Evolutionary conservation across 2,329 filamentous ascomycete genomes (phyloP), one percentile per base, ranked within the genome.

Genomic region (Zarea fungicola): DNA sequence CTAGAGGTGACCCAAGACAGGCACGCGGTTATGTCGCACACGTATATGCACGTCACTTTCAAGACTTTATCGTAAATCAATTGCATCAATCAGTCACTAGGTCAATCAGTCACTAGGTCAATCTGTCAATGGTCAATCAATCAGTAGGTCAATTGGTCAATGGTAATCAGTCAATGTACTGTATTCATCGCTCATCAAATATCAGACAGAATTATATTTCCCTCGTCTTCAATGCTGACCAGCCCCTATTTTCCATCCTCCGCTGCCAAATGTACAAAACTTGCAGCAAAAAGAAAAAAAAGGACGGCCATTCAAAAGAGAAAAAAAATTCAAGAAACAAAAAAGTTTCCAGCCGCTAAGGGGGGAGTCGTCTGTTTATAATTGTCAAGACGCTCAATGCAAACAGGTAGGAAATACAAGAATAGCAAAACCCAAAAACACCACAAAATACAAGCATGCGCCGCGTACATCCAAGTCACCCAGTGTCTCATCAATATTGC

Each of bases 141-240:
- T 19, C 14, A 9, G 31, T 34, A 9, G 10, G 16, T 8, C 26
- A 29, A 29, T 7, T 13, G 31, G 7, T n/a, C 7, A 6, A n/a
- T n/a, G 7, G 8, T 6, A n/a, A 25, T 18, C 26, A 37, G 26
- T 21, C 26, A 48, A 48, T 48, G 45, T 48, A 42, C 45, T 48
- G 45, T 48, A 48, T 41, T 46, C n/a, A n/a, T 48, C 45, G 45
- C 45, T 48, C n/a, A 48, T 19, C 28, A 35, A 48, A 41, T 35
- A 41, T 29, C 21, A 48, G 19, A 41, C 29, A 31, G 10, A 48
- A 48, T 48, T 48, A 48, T 48, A 26, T 41, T 35, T 41, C 44
- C 36, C 36, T 41, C 37, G 13, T 31, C 19, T 35, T 11, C 22
- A 21, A 14, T 28, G 26, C 39, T 31, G 22, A 28, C 18, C 35